phyloP scores from a whole-genome alignment of 2,329 filamentous ascomycete genomes.

The Microcyclosporella mali region DNA sequence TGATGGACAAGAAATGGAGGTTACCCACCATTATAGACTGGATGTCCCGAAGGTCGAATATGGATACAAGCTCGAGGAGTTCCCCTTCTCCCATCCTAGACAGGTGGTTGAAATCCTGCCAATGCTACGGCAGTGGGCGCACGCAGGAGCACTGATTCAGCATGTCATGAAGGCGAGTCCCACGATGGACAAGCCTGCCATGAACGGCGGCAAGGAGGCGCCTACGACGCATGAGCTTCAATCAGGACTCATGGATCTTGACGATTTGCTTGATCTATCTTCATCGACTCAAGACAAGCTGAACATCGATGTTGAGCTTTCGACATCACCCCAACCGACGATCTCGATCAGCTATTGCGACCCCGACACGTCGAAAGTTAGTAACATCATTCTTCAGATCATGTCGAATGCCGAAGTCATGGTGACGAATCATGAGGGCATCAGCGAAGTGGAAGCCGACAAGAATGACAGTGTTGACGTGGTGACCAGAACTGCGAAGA shows the following conservation, averaged over 20 bases:
- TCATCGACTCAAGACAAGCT: conserved; percentile 3
- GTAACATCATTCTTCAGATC: conserved; percentile 14
- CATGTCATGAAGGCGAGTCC: conserved; percentile 9
- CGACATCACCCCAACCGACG: conserved; percentile 29
- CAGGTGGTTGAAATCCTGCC: conserved; percentile 72
- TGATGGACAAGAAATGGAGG: conserved; percentile 15
- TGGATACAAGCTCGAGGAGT: conserved; percentile 57
- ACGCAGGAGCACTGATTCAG: conserved; percentile 59
- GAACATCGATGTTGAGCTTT: conserved; percentile 30
- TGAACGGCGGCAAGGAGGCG: not conserved
- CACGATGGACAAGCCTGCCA: not conserved
- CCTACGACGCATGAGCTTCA: conserved; percentile 1
- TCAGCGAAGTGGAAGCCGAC: conserved; percentile 5
- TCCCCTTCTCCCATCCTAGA: conserved; percentile 72
- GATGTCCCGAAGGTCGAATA: conserved; percentile 69
- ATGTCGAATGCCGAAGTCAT: conserved; percentile 16
- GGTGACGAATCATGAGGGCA: conserved; percentile 6
- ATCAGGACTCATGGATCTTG: conserved; percentile 2
- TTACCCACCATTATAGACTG: conserved; percentile 52
- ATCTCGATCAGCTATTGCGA: conserved; percentile 31
- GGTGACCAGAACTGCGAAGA: conserved; percentile 23
- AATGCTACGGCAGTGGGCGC: conserved; percentile 66
- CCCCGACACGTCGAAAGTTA: conserved; percentile 45
- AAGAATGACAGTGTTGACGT: conserved; percentile 23
- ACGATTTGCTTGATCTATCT: conserved; percentile 4